Evolutionary conservation across 2,329 filamentous ascomycete species (phyloP).

Genomic region (Fusarium robinianum): DNA sequence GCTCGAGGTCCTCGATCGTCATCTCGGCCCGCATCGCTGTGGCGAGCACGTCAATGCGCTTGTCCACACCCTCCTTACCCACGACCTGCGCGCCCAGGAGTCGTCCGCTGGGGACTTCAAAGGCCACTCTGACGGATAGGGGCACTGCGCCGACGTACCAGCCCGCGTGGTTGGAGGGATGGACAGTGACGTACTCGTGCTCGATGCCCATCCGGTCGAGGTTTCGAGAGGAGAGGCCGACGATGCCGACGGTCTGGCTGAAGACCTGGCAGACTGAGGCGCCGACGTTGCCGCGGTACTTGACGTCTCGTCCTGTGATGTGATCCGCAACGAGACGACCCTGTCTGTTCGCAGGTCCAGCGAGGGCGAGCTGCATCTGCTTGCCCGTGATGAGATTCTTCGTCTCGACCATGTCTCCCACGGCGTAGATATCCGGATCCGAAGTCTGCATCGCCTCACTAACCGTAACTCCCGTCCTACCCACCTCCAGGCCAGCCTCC

Average conservation of each 20-base stretch:
- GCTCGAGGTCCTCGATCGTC: constrained; percentile 15
- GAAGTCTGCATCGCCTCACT: constrained; percentile 15
- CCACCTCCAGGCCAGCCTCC: constrained; percentile 4
- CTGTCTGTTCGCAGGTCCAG: constrained; percentile 14
- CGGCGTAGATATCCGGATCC: constrained; percentile 10
- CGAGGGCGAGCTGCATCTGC: constrained; percentile 3
- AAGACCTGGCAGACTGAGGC: constrained; percentile 11
- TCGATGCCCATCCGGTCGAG: constrained; percentile 7
- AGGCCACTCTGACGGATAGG: constrained; percentile 8
- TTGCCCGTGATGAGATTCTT: neutral
- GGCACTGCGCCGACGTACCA: constrained; percentile 8
- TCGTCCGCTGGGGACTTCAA: constrained; percentile 1
- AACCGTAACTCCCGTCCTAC: constrained; percentile 7
- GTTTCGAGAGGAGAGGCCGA: constrained; percentile 7
- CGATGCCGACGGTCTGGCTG: constrained; percentile 5
- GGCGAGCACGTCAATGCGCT: constrained; percentile 14
- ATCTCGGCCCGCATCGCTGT: constrained; percentile 14
- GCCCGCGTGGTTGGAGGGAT: constrained; percentile 10
- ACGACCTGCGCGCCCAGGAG: constrained; percentile 12
- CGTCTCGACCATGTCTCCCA: constrained; percentile 17
- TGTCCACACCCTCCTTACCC: constrained; percentile 11
- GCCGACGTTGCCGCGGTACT: constrained; percentile 11
- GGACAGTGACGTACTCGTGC: constrained; percentile 10
- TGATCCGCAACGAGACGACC: constrained; percentile 12
- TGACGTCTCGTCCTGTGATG: constrained; percentile 7